Percentiles rank a stretch among this genome's conserved stretches.
Conservation (phyloP, 331 rosid species). For the Arachis monticola region DNA sequence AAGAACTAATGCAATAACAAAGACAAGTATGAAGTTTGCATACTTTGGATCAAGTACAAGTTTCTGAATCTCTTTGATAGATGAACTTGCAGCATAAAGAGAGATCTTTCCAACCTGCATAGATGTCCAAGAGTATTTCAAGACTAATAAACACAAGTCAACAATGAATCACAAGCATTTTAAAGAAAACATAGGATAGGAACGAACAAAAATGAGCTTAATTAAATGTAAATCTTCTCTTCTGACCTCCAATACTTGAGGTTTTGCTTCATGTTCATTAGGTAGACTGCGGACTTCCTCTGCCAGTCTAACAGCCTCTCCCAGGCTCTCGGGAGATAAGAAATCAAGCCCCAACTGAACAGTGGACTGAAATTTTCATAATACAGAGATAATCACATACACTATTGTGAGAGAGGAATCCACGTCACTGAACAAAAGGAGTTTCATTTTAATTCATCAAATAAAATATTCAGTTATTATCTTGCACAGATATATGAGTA, state of each 20-base stretch:
- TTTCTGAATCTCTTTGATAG: constrained; percentile 93
- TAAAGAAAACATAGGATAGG: constrained; percentile 28
- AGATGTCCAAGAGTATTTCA: constrained; percentile 39
- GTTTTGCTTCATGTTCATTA: constrained; percentile 87
- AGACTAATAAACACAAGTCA: constrained; percentile 17
- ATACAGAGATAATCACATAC: constrained; percentile 24
- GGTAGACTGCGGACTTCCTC: constrained; percentile 90
- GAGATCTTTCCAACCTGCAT: constrained; percentile 94
- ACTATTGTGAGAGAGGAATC: constrained; percentile 1
- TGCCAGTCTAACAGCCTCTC: constrained; percentile 81
- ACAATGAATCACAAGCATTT: constrained; percentile 19
- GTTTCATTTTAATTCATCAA: constrained; percentile 27
- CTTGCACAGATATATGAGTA: no score
- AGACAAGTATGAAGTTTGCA: constrained; percentile 40
- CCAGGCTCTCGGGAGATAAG: constrained; percentile 96
- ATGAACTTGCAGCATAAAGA: constrained; percentile 96
- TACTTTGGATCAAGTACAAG: constrained; percentile 95
- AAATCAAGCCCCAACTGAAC: constrained; percentile 97
- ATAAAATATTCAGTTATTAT: constrained; percentile 16
- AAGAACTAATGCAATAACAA: neutral
- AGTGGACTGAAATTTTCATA: constrained; percentile 73
- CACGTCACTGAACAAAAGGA: constrained; percentile 20
- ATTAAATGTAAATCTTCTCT: constrained; percentile 40
- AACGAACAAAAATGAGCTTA: constrained; percentile 24
- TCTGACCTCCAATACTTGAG: constrained; percentile 92